Base-by-base conservation (phyloP, 352 stramenopile species). In the Pythium rhizo-oryzae region DNA sequence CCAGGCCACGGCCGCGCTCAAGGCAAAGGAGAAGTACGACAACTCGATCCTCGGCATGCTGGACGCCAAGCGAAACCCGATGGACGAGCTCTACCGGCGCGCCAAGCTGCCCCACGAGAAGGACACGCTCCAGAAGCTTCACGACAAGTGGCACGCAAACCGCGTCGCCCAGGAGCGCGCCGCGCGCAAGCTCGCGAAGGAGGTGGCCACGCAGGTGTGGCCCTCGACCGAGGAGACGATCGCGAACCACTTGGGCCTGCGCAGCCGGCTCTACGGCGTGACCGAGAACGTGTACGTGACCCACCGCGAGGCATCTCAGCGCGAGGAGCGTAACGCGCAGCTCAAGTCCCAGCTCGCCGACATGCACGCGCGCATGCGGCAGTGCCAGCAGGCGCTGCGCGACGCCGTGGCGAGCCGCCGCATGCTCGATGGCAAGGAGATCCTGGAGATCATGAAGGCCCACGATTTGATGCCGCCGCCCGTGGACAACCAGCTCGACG, bases 211-310 rank as follows among this genome's bases (percentile, higher is more conserved):
- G 7, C 52, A 61, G 2, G 37, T 69, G 2, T 86, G 78, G 81
- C 56, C 59, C 5, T 67, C 60, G 12, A 71, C 71, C 9, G 65
- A 79, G 28, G 81, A 90, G 57, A 67, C 74, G 19, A 71, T 90
- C 4, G 79, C 47, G 18, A 87, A 87, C 39, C 69, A 82, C 47
- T 78, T 78, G 28, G 55, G 18, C 11, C 72, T 87, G 39, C 71
- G 75, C 1, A 69, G 72, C 28, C 84, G 87, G 50, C 73, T 91
- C 33, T 90, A 87, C 59, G 83, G 83, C 41, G 81, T 91, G 43
- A 87, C 81, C 8, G 83, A 91, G 66, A 90, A 82, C 47, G 81
- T 91, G 46, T 91, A 91, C 71, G 59, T 81, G 19, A 82, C 79
- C n/a, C 72, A 80, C 55, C 72, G 67, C n/a, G 81, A 89, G 55